Percentiles rank a stretch among this genome's conserved stretches.
Evolutionary conservation across 495 filamentous ascomycete genomes (phyloP).

Genomic region (Trichoderma parareesei): DNA sequence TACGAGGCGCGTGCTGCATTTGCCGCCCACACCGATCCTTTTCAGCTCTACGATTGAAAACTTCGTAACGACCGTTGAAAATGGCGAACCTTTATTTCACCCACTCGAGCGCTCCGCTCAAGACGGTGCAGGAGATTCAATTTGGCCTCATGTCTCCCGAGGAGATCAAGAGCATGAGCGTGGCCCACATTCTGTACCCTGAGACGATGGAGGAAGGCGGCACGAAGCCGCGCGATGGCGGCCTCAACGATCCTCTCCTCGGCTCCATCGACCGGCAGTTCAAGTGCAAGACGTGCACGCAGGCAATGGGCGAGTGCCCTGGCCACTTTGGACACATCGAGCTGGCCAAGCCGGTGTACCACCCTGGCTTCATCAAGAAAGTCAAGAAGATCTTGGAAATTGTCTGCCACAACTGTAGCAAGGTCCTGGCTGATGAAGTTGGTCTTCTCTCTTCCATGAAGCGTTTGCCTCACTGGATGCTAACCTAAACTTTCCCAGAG

Average conservation of each 20-base stretch:
- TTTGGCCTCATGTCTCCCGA: slow-evolving; percentile 95
- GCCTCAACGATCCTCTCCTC: slow-evolving; percentile 87
- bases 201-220: slow-evolving; percentile 98
- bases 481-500: slow-evolving; percentile 58
- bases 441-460: slow-evolving; percentile 50
- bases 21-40: slow-evolving; percentile 10
- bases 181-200: slow-evolving; percentile 83
- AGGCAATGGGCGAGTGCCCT: slow-evolving; percentile 88
- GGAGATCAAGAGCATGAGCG: slow-evolving; percentile 97
- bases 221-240: slow-evolving; percentile 75
- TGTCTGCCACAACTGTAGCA: slow-evolving; percentile 96
- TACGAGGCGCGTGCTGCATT: slow-evolving; percentile 6
- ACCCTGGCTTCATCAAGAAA: slow-evolving; percentile 93
- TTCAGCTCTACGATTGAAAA: not conserved
- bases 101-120: slow-evolving; percentile 89
- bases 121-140: slow-evolving; percentile 95
- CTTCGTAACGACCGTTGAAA: slow-evolving; percentile 25
- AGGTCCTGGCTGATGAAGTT: slow-evolving; percentile 89
- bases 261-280: slow-evolving; percentile 91
- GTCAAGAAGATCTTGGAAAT: slow-evolving; percentile 97
- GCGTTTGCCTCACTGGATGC: slow-evolving; percentile 47
- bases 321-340: slow-evolving; percentile 99
- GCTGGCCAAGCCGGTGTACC: slow-evolving; percentile 86
- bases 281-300: slow-evolving; percentile 90
- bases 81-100: slow-evolving; percentile 94